Conservation (phyloP, 768 basidiomycete genomes). For the Hemileccinum impolitum region DNA sequence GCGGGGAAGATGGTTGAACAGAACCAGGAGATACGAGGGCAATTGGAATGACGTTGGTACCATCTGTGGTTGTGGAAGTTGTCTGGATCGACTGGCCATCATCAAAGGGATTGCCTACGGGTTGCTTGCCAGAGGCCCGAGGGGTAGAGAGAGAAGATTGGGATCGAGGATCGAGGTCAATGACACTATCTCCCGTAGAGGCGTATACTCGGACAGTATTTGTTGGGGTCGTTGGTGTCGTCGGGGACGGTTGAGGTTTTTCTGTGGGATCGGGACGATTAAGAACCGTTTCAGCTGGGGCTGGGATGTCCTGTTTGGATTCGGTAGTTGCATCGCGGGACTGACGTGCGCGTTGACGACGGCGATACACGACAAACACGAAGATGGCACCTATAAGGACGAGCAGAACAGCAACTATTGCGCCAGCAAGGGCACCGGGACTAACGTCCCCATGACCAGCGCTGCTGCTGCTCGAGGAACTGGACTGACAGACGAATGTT, state of each 20-base stretch:
- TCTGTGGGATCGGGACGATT: constrained; percentile 80
- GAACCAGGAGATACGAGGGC: constrained; percentile 69
- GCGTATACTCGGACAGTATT: constrained; percentile 49
- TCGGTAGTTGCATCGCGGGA: constrained; percentile 33
- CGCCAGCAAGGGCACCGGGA: constrained; percentile 72
- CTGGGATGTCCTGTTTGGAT: constrained; percentile 59
- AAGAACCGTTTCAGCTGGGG: constrained; percentile 72
- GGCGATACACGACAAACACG: constrained; percentile 64
- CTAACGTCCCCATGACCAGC: constrained; percentile 46
- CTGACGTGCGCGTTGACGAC: constrained; percentile 45
- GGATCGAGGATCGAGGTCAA: constrained; percentile 58
- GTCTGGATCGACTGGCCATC: constrained; percentile 81
- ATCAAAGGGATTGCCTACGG: constrained; percentile 65
- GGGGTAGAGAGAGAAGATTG: constrained; percentile 24
- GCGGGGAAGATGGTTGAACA: constrained; percentile 29
- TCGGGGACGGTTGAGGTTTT: constrained; percentile 38
- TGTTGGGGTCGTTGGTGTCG: constrained; percentile 5
- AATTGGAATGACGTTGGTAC: constrained; percentile 85
- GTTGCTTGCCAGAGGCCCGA: constrained; percentile 19
- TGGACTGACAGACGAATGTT: constrained; percentile 49
- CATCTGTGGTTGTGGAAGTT: constrained; percentile 63
- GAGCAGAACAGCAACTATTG: constrained; percentile 60
- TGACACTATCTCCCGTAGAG: constrained; percentile 45
- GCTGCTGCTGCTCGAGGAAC: constrained; percentile 6
- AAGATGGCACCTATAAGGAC: constrained; percentile 52